Evolutionary conservation across 2,329 filamentous ascomycete species (phyloP), one percentile per base, ranked within the genome.

Genomic region (Thyridium curvatum): DNA sequence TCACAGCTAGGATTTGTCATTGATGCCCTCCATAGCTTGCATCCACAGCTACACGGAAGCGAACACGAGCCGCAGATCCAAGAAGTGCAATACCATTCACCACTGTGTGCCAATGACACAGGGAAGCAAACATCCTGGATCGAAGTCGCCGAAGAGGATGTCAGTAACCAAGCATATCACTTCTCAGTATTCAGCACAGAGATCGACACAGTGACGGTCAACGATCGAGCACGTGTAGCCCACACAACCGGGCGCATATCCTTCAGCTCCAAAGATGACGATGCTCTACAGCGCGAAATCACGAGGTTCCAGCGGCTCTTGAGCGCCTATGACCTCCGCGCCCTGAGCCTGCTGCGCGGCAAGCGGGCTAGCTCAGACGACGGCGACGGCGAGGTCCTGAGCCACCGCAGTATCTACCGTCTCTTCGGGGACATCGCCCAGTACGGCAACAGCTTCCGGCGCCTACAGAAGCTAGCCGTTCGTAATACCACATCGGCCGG

Each of bases 321-420:
- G 26, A 48, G 45, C 12, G 52, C n/a, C n/a, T n/a, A n/a, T n/a
- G n/a, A 61, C 34, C 33, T 55, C 16, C 55, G 53, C 7, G 59
- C 53, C 41, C 31, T 46, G 13, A 41, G 47, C 8, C 18, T 66
- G 14, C 43, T 65, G n/a, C 17, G 51, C 21, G 43, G 33, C 38
- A 40, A 34, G 3, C 49, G n/a, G n/a, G n/a, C n/a, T n/a, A n/a
- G n/a, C n/a, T n/a, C 53, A 8, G 51, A 38, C 3, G 58, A 61
- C 17, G 55, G 61, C n/a, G 49, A 48, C 12, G 58, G 62, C 30
- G 58, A 63, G 9, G 49, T 54, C 13, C 38, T 66, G 16, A 53
- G 57, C 30, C 56, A 55, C 3, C 53, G 52, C 8, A 59, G 55
- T 42, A 55, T 69, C 10, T 71, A 70, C 48, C 46, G 48, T 12